phyloP scores from a whole-genome alignment of 495 filamentous ascomycete genomes.

The Aspergillus baeticus region DNA sequence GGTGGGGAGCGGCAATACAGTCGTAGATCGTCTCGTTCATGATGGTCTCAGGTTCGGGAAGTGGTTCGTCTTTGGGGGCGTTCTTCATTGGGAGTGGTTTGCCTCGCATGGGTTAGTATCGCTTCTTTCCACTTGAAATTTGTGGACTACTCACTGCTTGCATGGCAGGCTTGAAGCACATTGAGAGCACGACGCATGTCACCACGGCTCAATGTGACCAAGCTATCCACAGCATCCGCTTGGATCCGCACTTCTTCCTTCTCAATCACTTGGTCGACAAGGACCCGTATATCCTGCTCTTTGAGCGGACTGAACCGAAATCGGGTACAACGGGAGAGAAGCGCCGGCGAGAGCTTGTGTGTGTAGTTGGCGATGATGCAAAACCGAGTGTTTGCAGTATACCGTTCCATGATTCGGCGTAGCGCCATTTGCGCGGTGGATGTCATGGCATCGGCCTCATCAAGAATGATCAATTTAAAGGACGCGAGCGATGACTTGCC shows the following conservation, averaged over 20 bases:
- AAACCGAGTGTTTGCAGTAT: constrained; percentile 96
- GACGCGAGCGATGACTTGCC: constrained; percentile 57
- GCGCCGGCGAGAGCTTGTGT: constrained; percentile 93
- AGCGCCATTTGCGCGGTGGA: constrained; percentile 95
- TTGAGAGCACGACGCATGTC: constrained; percentile 96
- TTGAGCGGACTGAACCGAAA: constrained; percentile 96
- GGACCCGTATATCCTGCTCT: constrained; percentile 72
- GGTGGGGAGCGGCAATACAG: constrained; percentile 95
- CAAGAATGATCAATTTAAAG: constrained; percentile 95
- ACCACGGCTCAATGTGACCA: constrained; percentile 86
- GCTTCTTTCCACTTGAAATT: neutral
- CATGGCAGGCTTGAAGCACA: constrained; percentile 94
- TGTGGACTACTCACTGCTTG: constrained; percentile 62
- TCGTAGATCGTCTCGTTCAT: constrained; percentile 93
- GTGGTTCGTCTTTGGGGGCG: constrained; percentile 54
- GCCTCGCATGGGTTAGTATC: constrained; percentile 31
- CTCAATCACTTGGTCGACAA: constrained; percentile 88
- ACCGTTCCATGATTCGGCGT: constrained; percentile 97
- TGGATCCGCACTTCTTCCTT: constrained; percentile 84
- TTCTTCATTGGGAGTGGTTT: constrained; percentile 70
- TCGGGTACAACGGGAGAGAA: constrained; percentile 89
- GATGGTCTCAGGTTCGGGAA: constrained; percentile 68
- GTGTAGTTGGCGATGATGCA: constrained; percentile 99
- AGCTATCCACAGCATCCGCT: constrained; percentile 70
- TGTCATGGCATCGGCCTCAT: constrained; percentile 99